These are phyloP conservation scores for Draba incana DNA, from an alignment of 345 rosid species.

Conservation along the genomic window DNA sequence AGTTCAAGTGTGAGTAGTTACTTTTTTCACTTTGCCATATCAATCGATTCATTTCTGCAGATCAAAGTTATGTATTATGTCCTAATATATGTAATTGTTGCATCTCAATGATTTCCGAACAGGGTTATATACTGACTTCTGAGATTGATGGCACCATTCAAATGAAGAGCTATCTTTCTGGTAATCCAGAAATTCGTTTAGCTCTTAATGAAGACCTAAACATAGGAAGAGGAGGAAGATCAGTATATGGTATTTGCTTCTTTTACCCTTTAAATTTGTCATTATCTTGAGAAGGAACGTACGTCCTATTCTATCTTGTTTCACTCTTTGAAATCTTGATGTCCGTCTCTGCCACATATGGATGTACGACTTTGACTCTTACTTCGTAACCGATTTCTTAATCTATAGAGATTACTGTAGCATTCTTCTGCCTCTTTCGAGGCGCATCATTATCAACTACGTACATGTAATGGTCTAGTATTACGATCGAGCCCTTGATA, in stretches of 20 bases:
- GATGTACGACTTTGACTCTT: constrained; percentile 5
- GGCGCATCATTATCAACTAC: constrained; percentile 24
- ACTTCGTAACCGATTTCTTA: constrained; percentile 10
- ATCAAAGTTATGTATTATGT: constrained; percentile 3
- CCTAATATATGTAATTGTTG: constrained; percentile 14
- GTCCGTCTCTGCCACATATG: background rate
- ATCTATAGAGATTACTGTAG: background rate
- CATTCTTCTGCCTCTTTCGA: constrained; percentile 20
- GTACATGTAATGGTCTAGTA: background rate
- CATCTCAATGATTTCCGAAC: constrained; percentile 31
- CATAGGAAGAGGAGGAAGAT: constrained; percentile 84
- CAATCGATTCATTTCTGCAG: background rate
- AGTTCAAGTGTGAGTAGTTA: constrained; percentile 86
- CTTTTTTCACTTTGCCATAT: constrained; percentile 17
- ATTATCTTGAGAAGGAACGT: background rate
- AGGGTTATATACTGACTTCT: constrained; percentile 97
- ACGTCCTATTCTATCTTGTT: constrained; percentile 7
- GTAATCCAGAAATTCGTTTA: constrained; percentile 94
- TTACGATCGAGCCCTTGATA: background rate
- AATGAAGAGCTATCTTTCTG: constrained; percentile 98
- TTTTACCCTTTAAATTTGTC: constrained; percentile 19
- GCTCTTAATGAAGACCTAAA: constrained; percentile 94
- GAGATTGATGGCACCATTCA: constrained; percentile 99
- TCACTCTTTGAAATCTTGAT: constrained; percentile 5
- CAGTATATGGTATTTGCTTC: constrained; percentile 65